These are phyloP conservation scores for Auriscalpium microsporum DNA, from an alignment of 768 basidiomycete genomes.

Conservation along the genomic window DNA sequence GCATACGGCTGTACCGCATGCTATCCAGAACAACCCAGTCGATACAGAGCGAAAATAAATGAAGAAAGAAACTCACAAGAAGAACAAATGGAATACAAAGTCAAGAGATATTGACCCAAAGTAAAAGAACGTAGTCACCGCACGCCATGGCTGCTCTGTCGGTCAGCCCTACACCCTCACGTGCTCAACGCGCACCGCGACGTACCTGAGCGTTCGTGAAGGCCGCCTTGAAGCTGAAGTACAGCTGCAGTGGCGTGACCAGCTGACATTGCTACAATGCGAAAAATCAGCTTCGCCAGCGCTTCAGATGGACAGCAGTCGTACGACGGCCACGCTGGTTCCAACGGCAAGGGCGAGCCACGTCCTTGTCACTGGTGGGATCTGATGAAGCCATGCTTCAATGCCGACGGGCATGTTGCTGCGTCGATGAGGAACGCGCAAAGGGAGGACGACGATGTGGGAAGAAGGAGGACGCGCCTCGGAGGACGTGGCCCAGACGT, in stretches of 20 bases:
- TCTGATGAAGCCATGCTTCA: conserved; percentile 85
- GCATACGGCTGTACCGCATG: conserved; percentile 94
- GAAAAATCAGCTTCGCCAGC: background rate
- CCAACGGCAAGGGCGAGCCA: conserved; percentile 79
- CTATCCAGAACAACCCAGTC: conserved; percentile 30
- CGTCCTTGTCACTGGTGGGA: conserved; percentile 83
- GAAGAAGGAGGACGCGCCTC: too few relatives aligned
- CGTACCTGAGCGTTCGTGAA: conserved; percentile 75
- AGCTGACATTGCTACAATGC: conserved; percentile 77
- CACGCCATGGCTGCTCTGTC: conserved; percentile 67
- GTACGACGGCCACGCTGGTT: conserved; percentile 79
- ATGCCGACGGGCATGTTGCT: conserved; percentile 66
- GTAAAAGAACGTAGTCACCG: conserved; percentile 88
- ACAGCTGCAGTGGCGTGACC: conserved; percentile 84
- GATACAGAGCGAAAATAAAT: background rate
- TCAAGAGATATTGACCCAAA: conserved; percentile 91
- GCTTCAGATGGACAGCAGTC: conserved; percentile 24
- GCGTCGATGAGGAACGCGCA: too few relatives aligned
- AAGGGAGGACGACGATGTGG: too few relatives aligned
- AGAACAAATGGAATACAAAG: conserved; percentile 95
- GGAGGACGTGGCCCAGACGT: too few relatives aligned
- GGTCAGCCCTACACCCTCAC: conserved; percentile 5
- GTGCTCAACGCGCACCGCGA: background rate
- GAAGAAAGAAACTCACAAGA: conserved; percentile 65
- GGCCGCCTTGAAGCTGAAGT: conserved; percentile 83